Conservation (phyloP, 495 filamentous ascomycete genomes). For the Aspergillus indologenus region DNA sequence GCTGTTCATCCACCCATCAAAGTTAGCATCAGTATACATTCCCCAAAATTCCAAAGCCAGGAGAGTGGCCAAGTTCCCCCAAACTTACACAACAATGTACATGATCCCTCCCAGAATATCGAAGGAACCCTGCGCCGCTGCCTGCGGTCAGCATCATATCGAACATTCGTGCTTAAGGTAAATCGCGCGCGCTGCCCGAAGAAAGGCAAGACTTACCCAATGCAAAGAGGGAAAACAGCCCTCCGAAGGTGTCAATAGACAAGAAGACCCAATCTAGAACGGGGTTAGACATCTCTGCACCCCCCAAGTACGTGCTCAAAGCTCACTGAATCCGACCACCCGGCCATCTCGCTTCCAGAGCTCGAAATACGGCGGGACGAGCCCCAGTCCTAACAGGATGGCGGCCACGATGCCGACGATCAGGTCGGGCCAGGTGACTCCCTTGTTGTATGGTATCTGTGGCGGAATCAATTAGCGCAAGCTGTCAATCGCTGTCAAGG, state of each 20-base stretch:
- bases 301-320: not conserved
- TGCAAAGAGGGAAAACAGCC: conserved; percentile 72
- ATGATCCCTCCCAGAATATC: conserved; percentile 67
- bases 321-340: conserved; percentile 66
- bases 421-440: conserved; percentile 54
- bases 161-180: too few relatives aligned
- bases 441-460: conserved; percentile 52
- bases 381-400: conserved; percentile 55
- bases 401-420: conserved; percentile 60
- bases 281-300: conserved; percentile 8
- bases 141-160: conserved; percentile 11
- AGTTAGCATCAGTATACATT: too few relatives aligned
- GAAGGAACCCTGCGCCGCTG: conserved; percentile 65
- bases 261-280: conserved; percentile 59
- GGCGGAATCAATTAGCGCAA: not conserved
- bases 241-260: conserved; percentile 66
- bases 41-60: too few relatives aligned
- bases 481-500: conserved; percentile 7
- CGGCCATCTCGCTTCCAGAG: conserved; percentile 66
- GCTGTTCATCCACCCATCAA: conserved; percentile 29
- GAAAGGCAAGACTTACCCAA: conserved; percentile 45
- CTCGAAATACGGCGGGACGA: conserved; percentile 71
- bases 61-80: too few relatives aligned
- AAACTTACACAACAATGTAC: conserved; percentile 65
- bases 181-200: too few relatives aligned